Evolutionary conservation across 2,329 filamentous ascomycete species (phyloP), one percentile per base, ranked within the genome.

Genomic region (Fonsecaea nubica): DNA sequence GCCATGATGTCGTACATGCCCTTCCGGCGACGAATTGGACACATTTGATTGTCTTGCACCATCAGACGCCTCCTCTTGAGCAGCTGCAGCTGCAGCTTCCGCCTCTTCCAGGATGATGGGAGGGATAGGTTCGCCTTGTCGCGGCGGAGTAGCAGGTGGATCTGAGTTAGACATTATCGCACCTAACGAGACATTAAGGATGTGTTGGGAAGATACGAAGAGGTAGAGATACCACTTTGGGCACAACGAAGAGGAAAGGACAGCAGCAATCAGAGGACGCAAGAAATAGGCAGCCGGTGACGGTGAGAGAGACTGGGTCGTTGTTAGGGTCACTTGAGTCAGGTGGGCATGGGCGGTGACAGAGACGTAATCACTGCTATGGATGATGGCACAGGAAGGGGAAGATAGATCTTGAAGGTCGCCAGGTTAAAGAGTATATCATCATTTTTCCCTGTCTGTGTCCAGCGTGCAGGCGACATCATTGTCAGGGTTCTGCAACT

Each of bases 1-100:
- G 18, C 68, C 63, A 64, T 70, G 68, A 52, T 69, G 63, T 30
- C 66, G 69, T 32, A 65, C 30, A 52, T 66, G 66, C 18, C 36
- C 48, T 32, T 70, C 65, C 32, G 62, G 63, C 6, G 55, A 58
- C 2, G 63, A 33, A 18, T 55, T 36, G 15, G 60, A 42, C 18
- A 5, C 53, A 9, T 50, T 38, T 15, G 42, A 45, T 30, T 67
- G 56, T 62, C 48, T 62, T 32, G 54, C 10, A 30, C 38, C 18
- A 5, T 18, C 52, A 35, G 3, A 7, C 15, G 48, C 65, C 45
- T 67, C 65, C 33, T 68, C 65, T 54, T 66, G 60, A 15, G 68
- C 68, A 33, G 65, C 65, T 9, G 65, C 68, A 18, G 58, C 63
- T 5, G 68, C 68, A 12, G 62, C 59, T 10, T 60, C 54, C 13